A percentile compares a stretch with the other conserved stretches of the same genome.
Conservation (phyloP, 2,329 filamentous ascomycete genomes). For the Fusarium nanum region DNA sequence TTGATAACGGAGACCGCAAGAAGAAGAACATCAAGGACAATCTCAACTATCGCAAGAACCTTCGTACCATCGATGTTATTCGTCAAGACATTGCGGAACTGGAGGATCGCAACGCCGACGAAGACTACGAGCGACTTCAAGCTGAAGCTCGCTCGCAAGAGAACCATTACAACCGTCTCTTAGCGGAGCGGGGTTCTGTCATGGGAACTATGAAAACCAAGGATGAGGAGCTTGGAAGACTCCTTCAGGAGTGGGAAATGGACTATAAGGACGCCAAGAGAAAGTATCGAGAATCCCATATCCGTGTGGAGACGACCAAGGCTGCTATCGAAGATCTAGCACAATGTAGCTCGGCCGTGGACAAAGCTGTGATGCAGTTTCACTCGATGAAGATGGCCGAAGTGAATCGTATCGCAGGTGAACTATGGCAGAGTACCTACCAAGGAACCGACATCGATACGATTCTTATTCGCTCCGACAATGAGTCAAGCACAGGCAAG, state of each 20-base stretch:
- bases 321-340: slow-evolving; percentile 91
- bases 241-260: slow-evolving; percentile 83
- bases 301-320: slow-evolving; percentile 91
- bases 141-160: slow-evolving; percentile 76
- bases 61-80: slow-evolving; percentile 74
- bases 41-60: slow-evolving; percentile 82
- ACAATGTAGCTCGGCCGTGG: slow-evolving; percentile 84
- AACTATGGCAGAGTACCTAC: slow-evolving; percentile 98
- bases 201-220: slow-evolving; percentile 85
- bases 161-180: slow-evolving; percentile 73
- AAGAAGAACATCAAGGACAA: slow-evolving; percentile 93
- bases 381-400: slow-evolving; percentile 98
- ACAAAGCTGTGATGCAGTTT: slow-evolving; percentile 97
- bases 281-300: slow-evolving; percentile 87
- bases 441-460: slow-evolving; percentile 97
- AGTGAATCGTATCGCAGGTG: slow-evolving; percentile 92
- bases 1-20: slow-evolving; percentile 82
- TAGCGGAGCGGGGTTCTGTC: slow-evolving; percentile 78
- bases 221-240: slow-evolving; percentile 79
- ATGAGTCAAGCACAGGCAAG: slow-evolving; percentile 77
- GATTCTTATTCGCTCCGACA: slow-evolving; percentile 93
- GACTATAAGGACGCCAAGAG: slow-evolving; percentile 86
- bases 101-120: slow-evolving; percentile 81
- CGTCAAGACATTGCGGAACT: slow-evolving; percentile 78
- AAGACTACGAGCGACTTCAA: slow-evolving; percentile 81